Conservation (phyloP, 83 land plant genomes). For the Diphasiastrum complanatum region DNA sequence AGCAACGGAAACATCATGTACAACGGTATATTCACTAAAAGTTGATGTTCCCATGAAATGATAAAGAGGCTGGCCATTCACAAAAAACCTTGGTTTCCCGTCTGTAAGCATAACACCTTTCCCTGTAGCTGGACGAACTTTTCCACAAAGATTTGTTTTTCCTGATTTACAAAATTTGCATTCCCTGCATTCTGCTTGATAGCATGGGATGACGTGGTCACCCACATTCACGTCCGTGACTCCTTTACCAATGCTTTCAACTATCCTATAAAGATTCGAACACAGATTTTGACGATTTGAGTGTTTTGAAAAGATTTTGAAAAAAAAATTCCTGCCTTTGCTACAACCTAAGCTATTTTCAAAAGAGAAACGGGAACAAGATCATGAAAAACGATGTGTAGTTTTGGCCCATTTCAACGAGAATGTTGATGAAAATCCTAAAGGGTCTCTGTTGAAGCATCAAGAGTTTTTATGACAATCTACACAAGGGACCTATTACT, state of each 20-base stretch:
- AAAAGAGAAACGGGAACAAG: no score
- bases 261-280: constrained; percentile 3
- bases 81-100: constrained; percentile 5
- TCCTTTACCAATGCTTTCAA: constrained; percentile 7
- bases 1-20: constrained; percentile 13
- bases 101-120: constrained; percentile 13
- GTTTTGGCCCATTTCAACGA: no score
- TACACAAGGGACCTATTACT: no score
- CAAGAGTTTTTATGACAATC: no score
- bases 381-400: no score
- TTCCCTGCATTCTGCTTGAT: constrained; percentile 13
- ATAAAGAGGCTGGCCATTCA: constrained; percentile 6
- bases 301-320: no score
- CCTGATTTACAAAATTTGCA: constrained; percentile 17
- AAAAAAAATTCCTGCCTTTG: no score
- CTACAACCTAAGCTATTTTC: no score
- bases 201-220: constrained; percentile 14
- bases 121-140: constrained; percentile 11
- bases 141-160: constrained; percentile 7
- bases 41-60: constrained; percentile 17
- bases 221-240: constrained; percentile 5
- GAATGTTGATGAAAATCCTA: no score
- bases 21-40: no score
- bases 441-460: no score
- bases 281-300: no score